These are phyloP conservation scores for Yamadazyma kanchanaburiensis DNA, from an alignment of 1,139 yeast species.

Conservation along the genomic window DNA sequence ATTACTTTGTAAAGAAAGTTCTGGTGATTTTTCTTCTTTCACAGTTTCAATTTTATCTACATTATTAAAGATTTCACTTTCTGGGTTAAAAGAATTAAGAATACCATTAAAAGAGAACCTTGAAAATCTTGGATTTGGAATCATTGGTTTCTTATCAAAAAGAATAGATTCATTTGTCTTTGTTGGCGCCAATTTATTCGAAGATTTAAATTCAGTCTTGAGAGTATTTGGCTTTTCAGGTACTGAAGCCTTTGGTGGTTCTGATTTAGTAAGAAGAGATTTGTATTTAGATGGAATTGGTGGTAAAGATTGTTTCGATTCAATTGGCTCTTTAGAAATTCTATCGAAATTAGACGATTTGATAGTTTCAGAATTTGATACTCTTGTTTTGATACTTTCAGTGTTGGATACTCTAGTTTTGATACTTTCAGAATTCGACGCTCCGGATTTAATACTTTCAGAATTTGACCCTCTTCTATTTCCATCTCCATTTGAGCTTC, in stretches of 20 bases:
- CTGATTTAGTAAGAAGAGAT: background rate
- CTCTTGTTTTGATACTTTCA: constrained; percentile 3
- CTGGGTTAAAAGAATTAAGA: constrained; percentile 21
- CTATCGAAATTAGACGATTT: constrained; percentile 24
- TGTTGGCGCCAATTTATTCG: constrained; percentile 2
- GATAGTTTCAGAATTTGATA: constrained; percentile 5
- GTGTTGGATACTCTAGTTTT: constrained; percentile 2
- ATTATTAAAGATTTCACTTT: constrained; percentile 26
- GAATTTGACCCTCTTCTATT: constrained; percentile 2
- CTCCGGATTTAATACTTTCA: constrained; percentile 15
- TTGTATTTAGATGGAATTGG: constrained; percentile 1
- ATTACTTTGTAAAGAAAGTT: constrained; percentile 2
- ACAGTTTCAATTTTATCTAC: constrained; percentile 12
- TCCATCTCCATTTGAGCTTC: too few relatives aligned
- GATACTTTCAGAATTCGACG: constrained; percentile 3
- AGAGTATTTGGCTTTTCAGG: background rate
- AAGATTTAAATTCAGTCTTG: constrained; percentile 2
- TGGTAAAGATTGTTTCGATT: constrained; percentile 2
- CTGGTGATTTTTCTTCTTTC: constrained; percentile 1
- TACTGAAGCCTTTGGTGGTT: constrained; percentile 1
- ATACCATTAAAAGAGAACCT: constrained; percentile 43
- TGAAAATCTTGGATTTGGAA: constrained; percentile 47
- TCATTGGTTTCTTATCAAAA: constrained; percentile 10
- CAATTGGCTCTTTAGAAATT: constrained; percentile 9
- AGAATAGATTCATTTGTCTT: constrained; percentile 2